Conservation (phyloP, 2,329 filamentous ascomycete genomes). For the Diaporthe citrichinensis region DNA sequence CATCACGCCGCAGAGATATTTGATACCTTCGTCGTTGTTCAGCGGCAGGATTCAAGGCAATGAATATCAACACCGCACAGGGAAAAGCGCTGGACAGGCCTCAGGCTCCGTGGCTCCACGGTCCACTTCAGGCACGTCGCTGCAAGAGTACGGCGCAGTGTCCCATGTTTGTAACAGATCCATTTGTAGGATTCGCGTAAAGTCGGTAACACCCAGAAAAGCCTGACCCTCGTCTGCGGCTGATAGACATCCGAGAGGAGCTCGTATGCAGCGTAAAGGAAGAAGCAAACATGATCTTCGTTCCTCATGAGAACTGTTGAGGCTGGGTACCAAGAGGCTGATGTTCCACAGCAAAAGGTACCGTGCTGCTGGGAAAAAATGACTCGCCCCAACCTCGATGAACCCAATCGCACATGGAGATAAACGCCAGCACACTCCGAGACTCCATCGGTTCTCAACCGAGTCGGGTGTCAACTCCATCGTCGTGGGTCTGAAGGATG, state of each 20-base stretch:
- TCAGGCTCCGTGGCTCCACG: not conserved
- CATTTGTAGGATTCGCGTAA: not conserved
- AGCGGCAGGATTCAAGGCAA: not conserved
- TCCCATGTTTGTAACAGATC: not conserved
- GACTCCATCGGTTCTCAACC: no score
- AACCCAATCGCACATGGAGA: no score
- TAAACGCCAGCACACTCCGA: not conserved
- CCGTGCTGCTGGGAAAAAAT: no score
- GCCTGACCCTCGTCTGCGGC: not conserved
- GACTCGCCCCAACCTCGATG: not conserved
- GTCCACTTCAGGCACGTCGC: not conserved
- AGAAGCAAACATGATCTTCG: no score
- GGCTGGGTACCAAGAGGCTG: not conserved
- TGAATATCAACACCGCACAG: not conserved
- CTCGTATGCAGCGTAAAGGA: no score
- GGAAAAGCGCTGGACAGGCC: not conserved
- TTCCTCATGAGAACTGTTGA: not conserved
- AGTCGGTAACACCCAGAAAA: not conserved
- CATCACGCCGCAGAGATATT: not conserved
- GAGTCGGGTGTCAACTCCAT: not conserved
- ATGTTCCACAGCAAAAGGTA: not conserved
- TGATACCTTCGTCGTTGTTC: not conserved
- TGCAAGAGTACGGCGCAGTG: conserved; percentile 1
- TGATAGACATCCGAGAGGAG: not conserved
- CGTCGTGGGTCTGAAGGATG: not conserved